A percentile compares a stretch with the other conserved stretches of the same genome.
Evolutionary conservation across 2,329 filamentous ascomycete species (phyloP).

Genomic region (Fusarium austroafricanum): DNA sequence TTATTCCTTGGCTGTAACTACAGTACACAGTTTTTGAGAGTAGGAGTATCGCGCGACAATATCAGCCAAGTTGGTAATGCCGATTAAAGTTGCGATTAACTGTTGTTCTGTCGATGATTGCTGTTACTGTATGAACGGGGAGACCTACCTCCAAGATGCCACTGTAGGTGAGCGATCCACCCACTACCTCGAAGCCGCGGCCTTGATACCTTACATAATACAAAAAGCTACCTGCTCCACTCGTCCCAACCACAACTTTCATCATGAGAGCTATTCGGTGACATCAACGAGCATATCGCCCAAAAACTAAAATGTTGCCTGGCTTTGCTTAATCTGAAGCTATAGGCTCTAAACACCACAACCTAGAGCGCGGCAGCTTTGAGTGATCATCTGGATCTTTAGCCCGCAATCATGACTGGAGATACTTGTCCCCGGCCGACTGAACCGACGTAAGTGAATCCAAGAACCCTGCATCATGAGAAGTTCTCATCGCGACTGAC

Average conservation of each 20-base stretch:
- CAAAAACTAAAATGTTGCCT: constrained; percentile 10
- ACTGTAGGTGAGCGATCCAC: constrained; percentile 27
- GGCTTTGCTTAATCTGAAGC: neutral
- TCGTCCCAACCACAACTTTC: constrained; percentile 16
- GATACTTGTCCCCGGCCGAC: constrained; percentile 56
- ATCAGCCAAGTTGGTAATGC: neutral
- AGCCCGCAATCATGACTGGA: constrained; percentile 50
- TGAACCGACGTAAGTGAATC: constrained; percentile 56
- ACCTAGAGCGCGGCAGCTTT: neutral
- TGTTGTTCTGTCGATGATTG: constrained; percentile 10
- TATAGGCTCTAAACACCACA: neutral
- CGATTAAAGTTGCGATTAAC: neutral
- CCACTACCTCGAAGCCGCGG: constrained; percentile 23
- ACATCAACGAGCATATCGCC: constrained; percentile 27
- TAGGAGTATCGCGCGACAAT: neutral
- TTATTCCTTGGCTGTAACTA: constrained; percentile 2
- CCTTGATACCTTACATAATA: constrained; percentile 41
- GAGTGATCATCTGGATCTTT: neutral
- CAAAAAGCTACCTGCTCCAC: constrained; percentile 9
- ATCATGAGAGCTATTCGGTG: constrained; percentile 26
- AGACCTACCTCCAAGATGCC: constrained; percentile 27
- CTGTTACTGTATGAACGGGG: constrained; percentile 18
- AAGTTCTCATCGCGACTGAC: constrained; percentile 16
- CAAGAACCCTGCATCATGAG: constrained; percentile 12
- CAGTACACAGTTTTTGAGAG: neutral